phyloP scores from a whole-genome alignment of 164 flowering plant genomes.

The Annona cherimola region DNA sequence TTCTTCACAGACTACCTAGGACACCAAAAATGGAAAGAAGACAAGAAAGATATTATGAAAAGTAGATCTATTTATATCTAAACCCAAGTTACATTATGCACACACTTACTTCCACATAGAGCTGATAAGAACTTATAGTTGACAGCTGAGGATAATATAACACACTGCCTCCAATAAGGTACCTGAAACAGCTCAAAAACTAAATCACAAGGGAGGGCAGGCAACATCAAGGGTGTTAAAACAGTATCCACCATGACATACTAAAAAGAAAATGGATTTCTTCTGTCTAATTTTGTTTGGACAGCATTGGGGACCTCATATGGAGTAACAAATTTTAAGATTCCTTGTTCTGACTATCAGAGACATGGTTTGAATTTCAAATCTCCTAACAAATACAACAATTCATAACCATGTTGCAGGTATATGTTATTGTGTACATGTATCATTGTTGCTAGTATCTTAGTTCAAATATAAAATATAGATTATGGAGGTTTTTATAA shows the following conservation, averaged over 20 bases:
- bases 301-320: not conserved
- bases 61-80: not conserved
- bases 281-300: not conserved
- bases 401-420: too few relatives aligned
- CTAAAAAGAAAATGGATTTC: not conserved
- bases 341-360: too few relatives aligned
- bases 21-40: slow-evolving; percentile 2
- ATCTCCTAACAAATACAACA: too few relatives aligned
- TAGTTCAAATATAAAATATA: too few relatives aligned
- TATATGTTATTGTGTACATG: too few relatives aligned
- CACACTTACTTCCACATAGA: slow-evolving; percentile 85
- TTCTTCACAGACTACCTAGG: slow-evolving; percentile 96
- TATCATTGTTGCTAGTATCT: too few relatives aligned
- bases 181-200: slow-evolving; percentile 36
- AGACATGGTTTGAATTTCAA: too few relatives aligned
- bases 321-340: too few relatives aligned
- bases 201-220: slow-evolving; percentile 3
- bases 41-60: slow-evolving; percentile 3
- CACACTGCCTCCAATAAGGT: slow-evolving; percentile 90
- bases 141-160: slow-evolving; percentile 94
- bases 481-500: too few relatives aligned
- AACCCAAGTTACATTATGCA: slow-evolving; percentile 17
- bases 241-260: not conserved
- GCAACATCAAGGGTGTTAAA: not conserved
- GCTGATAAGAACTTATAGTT: slow-evolving; percentile 92